These are phyloP conservation scores for Ilyonectria robusta DNA, from an alignment of 2,329 filamentous ascomycete genomes.

Conservation along the genomic window DNA sequence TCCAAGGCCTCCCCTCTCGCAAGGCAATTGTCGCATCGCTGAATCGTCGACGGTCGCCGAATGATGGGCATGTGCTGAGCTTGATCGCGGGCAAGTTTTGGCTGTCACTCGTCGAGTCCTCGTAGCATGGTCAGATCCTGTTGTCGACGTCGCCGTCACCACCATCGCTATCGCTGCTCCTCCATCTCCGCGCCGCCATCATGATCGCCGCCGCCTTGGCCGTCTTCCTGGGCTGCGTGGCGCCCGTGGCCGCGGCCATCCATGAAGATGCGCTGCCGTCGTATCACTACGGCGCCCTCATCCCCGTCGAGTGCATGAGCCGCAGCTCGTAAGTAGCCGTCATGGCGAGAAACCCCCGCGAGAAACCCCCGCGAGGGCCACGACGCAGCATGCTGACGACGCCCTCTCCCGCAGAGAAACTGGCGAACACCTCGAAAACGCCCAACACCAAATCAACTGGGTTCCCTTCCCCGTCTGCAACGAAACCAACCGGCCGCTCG, in stretches of 20 bases:
- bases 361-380: neutral
- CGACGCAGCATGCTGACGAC: slow-evolving; percentile 5
- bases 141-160: slow-evolving; percentile 6
- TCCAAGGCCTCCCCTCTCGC: neutral
- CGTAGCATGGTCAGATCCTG: slow-evolving; percentile 21
- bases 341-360: neutral
- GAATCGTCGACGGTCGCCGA: slow-evolving; percentile 14
- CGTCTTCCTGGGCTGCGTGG: slow-evolving; percentile 44
- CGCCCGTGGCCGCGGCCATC: slow-evolving; percentile 47
- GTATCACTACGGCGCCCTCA: slow-evolving; percentile 76
- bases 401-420: slow-evolving; percentile 73
- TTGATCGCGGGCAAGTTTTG: slow-evolving; percentile 32
- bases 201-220: slow-evolving; percentile 39
- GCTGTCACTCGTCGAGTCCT: slow-evolving; percentile 8
- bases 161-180: neutral
- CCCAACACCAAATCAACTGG: slow-evolving; percentile 87
- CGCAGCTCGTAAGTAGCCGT: slow-evolving; percentile 74
- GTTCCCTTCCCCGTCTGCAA: slow-evolving; percentile 92
- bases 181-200: slow-evolving; percentile 28
- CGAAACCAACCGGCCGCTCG: slow-evolving; percentile 86
- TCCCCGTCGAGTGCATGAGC: slow-evolving; percentile 81
- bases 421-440: slow-evolving; percentile 89
- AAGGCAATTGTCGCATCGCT: slow-evolving; percentile 21
- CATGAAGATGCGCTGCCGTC: slow-evolving; percentile 66
- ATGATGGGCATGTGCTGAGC: slow-evolving; percentile 39